A percentile compares a stretch with the other conserved stretches of the same genome.
Evolutionary conservation across 2,329 filamentous ascomycete genomes (phyloP).

Genomic region (Ophiocordyceps camponoti-floridani): DNA sequence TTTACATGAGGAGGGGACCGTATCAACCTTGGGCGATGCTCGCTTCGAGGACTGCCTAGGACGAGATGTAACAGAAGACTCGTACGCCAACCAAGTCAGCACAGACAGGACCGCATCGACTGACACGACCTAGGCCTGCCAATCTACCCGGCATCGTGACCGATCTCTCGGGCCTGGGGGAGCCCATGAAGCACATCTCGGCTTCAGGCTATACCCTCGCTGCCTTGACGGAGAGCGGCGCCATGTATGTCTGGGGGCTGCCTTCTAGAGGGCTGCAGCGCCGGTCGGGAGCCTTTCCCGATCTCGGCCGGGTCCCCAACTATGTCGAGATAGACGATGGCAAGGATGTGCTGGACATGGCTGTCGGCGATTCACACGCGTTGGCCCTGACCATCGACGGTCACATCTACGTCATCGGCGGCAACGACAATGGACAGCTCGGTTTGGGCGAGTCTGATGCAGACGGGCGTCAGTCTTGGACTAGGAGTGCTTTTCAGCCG

Average conservation of each 20-base stretch:
- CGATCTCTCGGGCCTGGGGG: slow-evolving; percentile 30
- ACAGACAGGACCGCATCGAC: not conserved
- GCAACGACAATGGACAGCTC: slow-evolving; percentile 41
- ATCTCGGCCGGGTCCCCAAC: slow-evolving; percentile 15
- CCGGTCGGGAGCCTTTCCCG: slow-evolving; percentile 14
- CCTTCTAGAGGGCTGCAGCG: slow-evolving; percentile 7
- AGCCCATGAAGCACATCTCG: slow-evolving; percentile 33
- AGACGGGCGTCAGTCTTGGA: slow-evolving; percentile 15
- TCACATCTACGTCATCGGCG: slow-evolving; percentile 35
- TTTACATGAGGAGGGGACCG: slow-evolving; percentile 22
- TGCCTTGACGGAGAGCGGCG: slow-evolving; percentile 36
- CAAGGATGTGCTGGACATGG: slow-evolving; percentile 36
- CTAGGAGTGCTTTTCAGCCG: slow-evolving; percentile 13
- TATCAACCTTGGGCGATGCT: slow-evolving; percentile 38
- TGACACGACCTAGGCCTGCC: slow-evolving; percentile 20
- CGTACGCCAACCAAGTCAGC: slow-evolving; percentile 10
- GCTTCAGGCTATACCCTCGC: slow-evolving; percentile 39
- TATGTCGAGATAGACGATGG: slow-evolving; percentile 27
- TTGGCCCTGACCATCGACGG: slow-evolving; percentile 31
- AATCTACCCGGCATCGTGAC: slow-evolving; percentile 24
- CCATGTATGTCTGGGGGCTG: slow-evolving; percentile 44
- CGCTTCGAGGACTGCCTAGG: slow-evolving; percentile 40
- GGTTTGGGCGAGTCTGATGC: slow-evolving; percentile 18
- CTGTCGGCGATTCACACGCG: slow-evolving; percentile 40
- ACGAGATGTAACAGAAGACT: slow-evolving; percentile 21